Evolutionary conservation across 2,329 filamentous ascomycete species (phyloP).

Genomic region (Diaporthe amygdali): DNA sequence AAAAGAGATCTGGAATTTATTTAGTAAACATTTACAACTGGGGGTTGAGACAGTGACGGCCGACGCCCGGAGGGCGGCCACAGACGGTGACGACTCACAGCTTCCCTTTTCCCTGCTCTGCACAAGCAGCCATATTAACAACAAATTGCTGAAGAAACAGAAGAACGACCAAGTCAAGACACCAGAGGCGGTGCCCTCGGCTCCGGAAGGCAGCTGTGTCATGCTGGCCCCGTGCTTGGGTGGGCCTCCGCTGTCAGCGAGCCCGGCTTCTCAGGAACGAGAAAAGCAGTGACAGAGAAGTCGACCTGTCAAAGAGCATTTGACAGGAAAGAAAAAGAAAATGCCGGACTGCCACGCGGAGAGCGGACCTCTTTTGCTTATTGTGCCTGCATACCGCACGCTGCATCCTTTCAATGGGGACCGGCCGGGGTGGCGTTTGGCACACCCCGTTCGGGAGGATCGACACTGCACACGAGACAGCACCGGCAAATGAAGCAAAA

Average conservation of each 20-base stretch:
- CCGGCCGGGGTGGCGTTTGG: neutral
- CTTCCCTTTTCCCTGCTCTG: slow-evolving; percentile 21
- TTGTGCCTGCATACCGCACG: neutral
- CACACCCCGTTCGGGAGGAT: neutral
- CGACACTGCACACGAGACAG: slow-evolving; percentile 6
- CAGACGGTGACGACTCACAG: slow-evolving; percentile 5
- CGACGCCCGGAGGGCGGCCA: neutral
- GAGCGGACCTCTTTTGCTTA: slow-evolving; percentile 6
- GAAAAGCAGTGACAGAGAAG: neutral
- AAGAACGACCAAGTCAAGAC: slow-evolving; percentile 8
- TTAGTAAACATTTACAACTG: neutral
- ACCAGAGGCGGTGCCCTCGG: slow-evolving; percentile 12
- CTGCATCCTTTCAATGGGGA: neutral
- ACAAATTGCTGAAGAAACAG: slow-evolving; percentile 10
- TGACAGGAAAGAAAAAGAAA: neutral
- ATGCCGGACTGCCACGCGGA: neutral
- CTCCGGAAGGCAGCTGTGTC: slow-evolving; percentile 21
- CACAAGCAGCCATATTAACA: slow-evolving; percentile 25
- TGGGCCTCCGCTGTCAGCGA: neutral
- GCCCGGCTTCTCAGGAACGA: neutral
- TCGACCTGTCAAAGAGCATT: neutral
- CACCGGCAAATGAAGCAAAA: neutral
- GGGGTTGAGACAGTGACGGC: neutral
- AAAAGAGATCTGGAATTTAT: slow-evolving; percentile 13
- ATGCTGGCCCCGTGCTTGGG: neutral